Percentiles rank a stretch among this genome's conserved stretches.
Conservation (phyloP, 2,329 filamentous ascomycete species). For the Trichoderma brevicompactum region DNA sequence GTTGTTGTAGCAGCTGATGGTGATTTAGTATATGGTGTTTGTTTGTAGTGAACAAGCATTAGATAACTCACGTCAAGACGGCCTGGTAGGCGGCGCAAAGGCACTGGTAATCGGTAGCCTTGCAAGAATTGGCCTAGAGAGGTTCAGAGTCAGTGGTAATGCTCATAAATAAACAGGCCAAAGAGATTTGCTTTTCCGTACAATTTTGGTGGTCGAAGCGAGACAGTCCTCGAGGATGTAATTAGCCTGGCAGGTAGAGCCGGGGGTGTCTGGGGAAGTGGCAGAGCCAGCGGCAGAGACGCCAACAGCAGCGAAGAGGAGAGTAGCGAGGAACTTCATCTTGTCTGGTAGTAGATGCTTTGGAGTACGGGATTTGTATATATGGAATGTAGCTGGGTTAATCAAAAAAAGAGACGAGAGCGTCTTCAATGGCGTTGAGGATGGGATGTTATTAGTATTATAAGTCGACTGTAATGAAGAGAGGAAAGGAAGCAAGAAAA, state of each 20-base stretch:
- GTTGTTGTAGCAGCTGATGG: conserved; percentile 58
- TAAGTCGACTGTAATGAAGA: background rate
- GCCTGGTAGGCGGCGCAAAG: conserved; percentile 51
- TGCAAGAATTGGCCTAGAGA: conserved; percentile 45
- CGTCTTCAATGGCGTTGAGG: background rate
- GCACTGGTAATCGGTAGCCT: conserved; percentile 50
- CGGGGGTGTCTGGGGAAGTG: conserved; percentile 38
- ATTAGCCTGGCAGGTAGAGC: conserved; percentile 48
- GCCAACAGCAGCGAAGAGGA: conserved; percentile 41
- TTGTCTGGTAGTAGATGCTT: conserved; percentile 32
- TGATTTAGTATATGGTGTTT: conserved; percentile 26
- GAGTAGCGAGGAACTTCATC: conserved; percentile 53
- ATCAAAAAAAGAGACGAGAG: background rate
- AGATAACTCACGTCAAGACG: conserved; percentile 51
- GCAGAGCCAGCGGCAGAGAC: conserved; percentile 22
- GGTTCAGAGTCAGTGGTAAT: background rate
- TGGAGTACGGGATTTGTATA: background rate
- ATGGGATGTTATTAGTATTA: background rate
- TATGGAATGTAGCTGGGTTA: background rate
- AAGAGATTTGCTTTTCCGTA: conserved; percentile 26
- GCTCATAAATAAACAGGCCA: no score
- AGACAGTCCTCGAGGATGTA: conserved; percentile 55
- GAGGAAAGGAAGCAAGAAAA: background rate
- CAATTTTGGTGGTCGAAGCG: conserved; percentile 46
- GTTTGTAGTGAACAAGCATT: background rate